A percentile compares a stretch with the other conserved stretches of the same genome.
Evolutionary conservation across 2,329 filamentous ascomycete genomes (phyloP).

Genomic region (Trichoderma sp.): DNA sequence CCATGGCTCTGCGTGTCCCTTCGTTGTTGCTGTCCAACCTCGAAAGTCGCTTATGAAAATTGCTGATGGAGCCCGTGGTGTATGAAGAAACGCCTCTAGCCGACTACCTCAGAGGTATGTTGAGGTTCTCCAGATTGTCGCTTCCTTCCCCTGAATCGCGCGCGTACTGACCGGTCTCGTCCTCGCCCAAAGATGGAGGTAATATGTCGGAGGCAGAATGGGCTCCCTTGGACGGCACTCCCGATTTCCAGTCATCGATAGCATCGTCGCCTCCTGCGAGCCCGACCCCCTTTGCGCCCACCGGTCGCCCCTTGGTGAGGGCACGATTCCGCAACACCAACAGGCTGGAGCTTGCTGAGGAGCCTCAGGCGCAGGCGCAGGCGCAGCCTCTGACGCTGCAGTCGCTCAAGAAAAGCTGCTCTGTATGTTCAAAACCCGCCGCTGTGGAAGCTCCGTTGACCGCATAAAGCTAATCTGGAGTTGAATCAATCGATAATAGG

Average conservation of each 20-base stretch:
- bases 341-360: not conserved
- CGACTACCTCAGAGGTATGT: conserved; percentile 80
- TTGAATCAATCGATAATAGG: conserved; percentile 45
- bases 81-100: conserved; percentile 86
- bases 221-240: conserved; percentile 45
- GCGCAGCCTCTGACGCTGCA: conserved; percentile 41
- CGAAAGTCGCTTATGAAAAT: conserved; percentile 29
- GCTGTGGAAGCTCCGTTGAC: not conserved
- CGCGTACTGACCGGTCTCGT: conserved; percentile 19
- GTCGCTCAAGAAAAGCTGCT: conserved; percentile 52
- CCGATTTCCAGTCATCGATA: conserved; percentile 35
- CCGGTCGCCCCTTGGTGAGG: conserved; percentile 56
- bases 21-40: conserved; percentile 33
- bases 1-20: conserved; percentile 37
- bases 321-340: conserved; percentile 53
- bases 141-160: conserved; percentile 4
- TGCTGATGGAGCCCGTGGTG: conserved; percentile 76
- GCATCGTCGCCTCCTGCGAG: conserved; percentile 48
- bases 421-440: conserved; percentile 43
- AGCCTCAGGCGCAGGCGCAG: not conserved
- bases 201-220: conserved; percentile 49
- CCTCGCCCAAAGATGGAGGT: conserved; percentile 48
- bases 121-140: not conserved
- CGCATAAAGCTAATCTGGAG: not conserved
- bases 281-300: conserved; percentile 57